Conservation (phyloP, 441 rosid species). For the Brassica hybrid region DNA sequence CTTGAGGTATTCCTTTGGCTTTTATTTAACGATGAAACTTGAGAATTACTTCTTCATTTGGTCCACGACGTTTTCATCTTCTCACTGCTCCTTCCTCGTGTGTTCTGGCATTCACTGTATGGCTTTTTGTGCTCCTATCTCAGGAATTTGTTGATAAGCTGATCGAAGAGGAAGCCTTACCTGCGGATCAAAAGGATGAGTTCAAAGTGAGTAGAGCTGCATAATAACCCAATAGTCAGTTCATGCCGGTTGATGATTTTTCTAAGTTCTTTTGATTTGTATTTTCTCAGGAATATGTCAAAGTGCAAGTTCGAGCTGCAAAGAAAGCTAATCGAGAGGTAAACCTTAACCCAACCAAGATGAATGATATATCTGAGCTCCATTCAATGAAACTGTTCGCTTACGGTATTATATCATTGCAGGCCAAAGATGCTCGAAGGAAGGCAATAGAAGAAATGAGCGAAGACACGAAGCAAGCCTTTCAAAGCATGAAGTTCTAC, state of each 20-base stretch:
- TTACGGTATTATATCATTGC: not conserved
- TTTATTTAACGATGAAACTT: conserved; percentile 21
- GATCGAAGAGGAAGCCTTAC: conserved; percentile 62
- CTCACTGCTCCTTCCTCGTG: not conserved
- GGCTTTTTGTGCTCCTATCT: conserved; percentile 8
- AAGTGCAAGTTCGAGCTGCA: conserved; percentile 81
- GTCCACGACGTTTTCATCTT: not conserved
- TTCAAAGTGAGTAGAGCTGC: conserved; percentile 70
- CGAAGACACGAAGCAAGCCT: conserved; percentile 63
- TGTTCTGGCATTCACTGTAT: conserved; percentile 10
- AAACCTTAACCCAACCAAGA: conserved; percentile 10
- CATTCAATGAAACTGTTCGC: not conserved
- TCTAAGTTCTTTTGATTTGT: not conserved
- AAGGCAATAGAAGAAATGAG: conserved; percentile 76
- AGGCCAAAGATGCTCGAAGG: conserved; percentile 44
- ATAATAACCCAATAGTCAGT: not conserved
- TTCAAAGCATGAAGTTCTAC: conserved; percentile 72
- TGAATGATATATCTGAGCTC: not conserved
- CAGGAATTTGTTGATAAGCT: conserved; percentile 78
- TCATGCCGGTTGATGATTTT: conserved; percentile 11
- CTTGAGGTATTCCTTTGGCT: conserved; percentile 61
- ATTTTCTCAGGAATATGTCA: conserved; percentile 68
- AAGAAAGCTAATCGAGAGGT: conserved; percentile 92
- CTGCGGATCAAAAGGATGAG: conserved; percentile 80
- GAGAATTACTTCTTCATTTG: not conserved